Base-by-base conservation (phyloP, 1,139 yeast species). In the Petasospora rhodanensis region DNA sequence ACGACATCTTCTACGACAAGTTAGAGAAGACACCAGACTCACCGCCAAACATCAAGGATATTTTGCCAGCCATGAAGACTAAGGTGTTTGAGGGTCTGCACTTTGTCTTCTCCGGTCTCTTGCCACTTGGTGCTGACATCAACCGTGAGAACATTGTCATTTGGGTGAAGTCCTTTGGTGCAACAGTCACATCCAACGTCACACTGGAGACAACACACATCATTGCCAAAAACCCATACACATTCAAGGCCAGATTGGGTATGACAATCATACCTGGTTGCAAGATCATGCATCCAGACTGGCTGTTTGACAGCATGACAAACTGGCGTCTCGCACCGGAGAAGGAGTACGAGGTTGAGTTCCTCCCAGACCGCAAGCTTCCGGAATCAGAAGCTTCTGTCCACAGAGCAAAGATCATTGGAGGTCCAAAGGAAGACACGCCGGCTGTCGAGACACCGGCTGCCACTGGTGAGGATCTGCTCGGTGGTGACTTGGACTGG, bases 91-190 rank as follows among this genome's bases (percentile, higher is more conserved):
- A 70, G 24, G 91, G 81, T 3, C 72, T 80, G 29, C 76, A 77
- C 1, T 74, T 91, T 37, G 67, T 91, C 18, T 82, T 91, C 50
- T 82, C 95, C 1, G 97, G 97, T 0, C 69, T 89, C 12, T 72
- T 91, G 14, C 96, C 96, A 1, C 56, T 84, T 13, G 93, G 93
- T 1, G 69, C 79, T 6, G 73, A 77, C 38, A 62, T 84, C 14
- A 79, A 81, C 35, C 61, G 70, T 29, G 84, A 85, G 14, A 96
- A 86, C 55, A 84, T 91, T 31, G 96, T 89, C 2, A 76, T 80
- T 18, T 89, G 97, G 96, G 83, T 91, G 13, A 73, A 76, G 37
- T 85, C 89, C 40, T 91, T 91, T 66, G 98, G 98, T 0, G 97
- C 95, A 0, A 68, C 68, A 6, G 89, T 91, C 8, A 83, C 83